These are phyloP conservation scores for Anethum foeniculum DNA, from an alignment of 140 eudicot species.

Conservation along the genomic window DNA sequence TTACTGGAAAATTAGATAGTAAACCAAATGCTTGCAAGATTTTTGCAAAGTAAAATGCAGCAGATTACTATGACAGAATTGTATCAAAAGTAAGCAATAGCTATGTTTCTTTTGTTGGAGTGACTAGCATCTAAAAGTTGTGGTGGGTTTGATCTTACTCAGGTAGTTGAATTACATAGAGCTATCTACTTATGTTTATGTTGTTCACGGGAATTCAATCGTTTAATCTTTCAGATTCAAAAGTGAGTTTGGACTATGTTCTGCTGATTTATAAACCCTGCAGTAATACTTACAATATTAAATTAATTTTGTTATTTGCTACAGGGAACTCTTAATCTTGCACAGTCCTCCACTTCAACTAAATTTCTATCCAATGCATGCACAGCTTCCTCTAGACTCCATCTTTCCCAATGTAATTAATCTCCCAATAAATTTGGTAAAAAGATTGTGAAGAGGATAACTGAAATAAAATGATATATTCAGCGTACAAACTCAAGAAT, in stretches of 20 bases:
- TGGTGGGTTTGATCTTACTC: not conserved
- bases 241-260: not conserved
- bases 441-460: not conserved
- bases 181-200: not conserved
- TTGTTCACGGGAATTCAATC: not conserved
- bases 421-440: not conserved
- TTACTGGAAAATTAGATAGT: conserved; percentile 13
- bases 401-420: not conserved
- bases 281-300: not conserved
- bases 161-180: not conserved
- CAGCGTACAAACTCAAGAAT: not conserved
- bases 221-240: not conserved
- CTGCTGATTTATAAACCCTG: not conserved
- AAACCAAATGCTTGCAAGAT: conserved; percentile 8
- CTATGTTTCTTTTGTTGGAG: not conserved
- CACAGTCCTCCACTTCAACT: not conserved
- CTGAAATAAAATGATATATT: not conserved
- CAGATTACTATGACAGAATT: no score
- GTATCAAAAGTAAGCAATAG: not conserved
- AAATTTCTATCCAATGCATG: not conserved
- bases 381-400: not conserved
- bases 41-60: not conserved
- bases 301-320: not conserved
- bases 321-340: not conserved
- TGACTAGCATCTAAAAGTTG: not conserved